Evolutionary conservation across 352 stramenopile genomes (phyloP), one percentile per base, ranked within the genome.

Genomic region (Phytophthora crassamura): DNA sequence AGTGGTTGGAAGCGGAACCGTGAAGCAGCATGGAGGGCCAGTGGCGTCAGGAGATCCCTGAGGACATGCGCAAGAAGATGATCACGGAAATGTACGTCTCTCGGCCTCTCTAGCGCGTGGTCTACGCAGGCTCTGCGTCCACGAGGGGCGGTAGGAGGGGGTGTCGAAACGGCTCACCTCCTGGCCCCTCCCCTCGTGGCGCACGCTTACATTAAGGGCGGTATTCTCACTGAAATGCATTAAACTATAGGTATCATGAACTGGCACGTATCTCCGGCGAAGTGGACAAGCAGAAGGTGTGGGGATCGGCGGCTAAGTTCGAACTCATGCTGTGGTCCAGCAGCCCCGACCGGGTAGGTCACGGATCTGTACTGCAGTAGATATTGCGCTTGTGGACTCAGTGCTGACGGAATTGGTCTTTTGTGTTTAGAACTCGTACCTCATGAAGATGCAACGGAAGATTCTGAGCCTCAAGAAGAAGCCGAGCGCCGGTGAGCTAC

Each of bases 271-370:
- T 94, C 72, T 92, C 84, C 6, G 84, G 84, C 3, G 82, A 94
- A 41, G 84, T 76, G 48, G 84, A 94, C 67, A 90, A 91, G 67
- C 86, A 93, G 65, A 93, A 93, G 62, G 86, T 93, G 35, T 94
- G 86, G 86, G 74, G 81, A 46, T 93, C 86, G 20, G 86, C 86
- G 2, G 84, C 86, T 60, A 94, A 94, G 75, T 94, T 94, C 59
- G 86, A 94, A 75, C 70, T 94, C 64, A 93, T 90, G 83, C 65
- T 92, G 28, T 94, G 86, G 86, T 88, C 84, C 49, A 93, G 84
- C 59, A 90, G 80, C 41, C 69, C 67, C 40, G 84, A 93, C 54
- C 75, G 78, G 49, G 84, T 93, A 70, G 47, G 74, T 73, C 14
- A 1, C 32, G 33, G 7, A 4, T 41, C 32, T 61, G 25, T 43